Conservation (phyloP, 345 rosid species). For the Xanthoceras sorbifolium region DNA sequence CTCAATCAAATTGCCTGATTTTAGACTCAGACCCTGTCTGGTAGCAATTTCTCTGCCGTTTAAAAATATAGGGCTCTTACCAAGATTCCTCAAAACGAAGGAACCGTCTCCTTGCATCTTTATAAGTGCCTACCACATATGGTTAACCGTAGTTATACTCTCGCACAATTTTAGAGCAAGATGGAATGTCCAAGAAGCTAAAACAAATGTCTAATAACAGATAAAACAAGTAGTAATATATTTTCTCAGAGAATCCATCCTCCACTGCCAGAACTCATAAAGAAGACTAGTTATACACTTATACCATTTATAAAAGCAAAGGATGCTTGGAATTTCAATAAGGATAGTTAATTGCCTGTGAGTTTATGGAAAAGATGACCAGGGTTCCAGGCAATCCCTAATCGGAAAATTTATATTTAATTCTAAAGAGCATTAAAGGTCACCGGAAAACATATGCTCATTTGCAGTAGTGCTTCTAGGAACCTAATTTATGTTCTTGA, state of each 20-base stretch:
- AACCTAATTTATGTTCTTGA: not conserved
- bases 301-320: not conserved
- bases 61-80: slow-evolving; percentile 51
- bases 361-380: not conserved
- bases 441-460: slow-evolving; percentile 5
- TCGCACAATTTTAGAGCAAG: not conserved
- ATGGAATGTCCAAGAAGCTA: slow-evolving; percentile 11
- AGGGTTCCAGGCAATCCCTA: not conserved
- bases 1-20: slow-evolving; percentile 59
- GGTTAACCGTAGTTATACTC: slow-evolving; percentile 15
- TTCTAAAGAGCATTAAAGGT: not conserved
- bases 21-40: slow-evolving; percentile 42
- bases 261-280: slow-evolving; percentile 4
- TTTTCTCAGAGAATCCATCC: not conserved
- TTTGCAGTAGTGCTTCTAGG: not conserved
- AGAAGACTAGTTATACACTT: not conserved
- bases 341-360: not conserved
- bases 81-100: slow-evolving; percentile 67
- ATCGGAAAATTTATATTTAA: not conserved
- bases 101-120: slow-evolving; percentile 65
- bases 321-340: not conserved
- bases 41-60: slow-evolving; percentile 56
- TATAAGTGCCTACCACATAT: slow-evolving; percentile 56
- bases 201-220: slow-evolving; percentile 1
- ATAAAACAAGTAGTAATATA: slow-evolving; percentile 4